These are phyloP conservation scores for Achaetomiella virescens DNA, from an alignment of 495 filamentous ascomycete species.

Conservation along the genomic window DNA sequence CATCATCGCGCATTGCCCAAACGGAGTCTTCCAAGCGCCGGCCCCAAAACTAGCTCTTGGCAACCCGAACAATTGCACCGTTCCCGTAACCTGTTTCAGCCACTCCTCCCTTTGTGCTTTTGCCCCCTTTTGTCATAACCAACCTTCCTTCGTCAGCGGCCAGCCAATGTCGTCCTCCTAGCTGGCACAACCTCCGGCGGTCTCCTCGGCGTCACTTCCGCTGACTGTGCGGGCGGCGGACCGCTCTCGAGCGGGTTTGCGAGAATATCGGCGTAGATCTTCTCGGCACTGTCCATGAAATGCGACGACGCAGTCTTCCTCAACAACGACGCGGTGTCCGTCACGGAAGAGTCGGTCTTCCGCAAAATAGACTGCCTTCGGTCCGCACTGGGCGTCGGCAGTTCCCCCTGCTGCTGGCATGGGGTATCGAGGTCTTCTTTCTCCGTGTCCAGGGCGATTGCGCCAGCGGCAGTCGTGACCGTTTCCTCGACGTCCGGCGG, in stretches of 20 bases:
- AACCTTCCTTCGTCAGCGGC: constrained; percentile 4
- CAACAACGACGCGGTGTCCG: not conserved
- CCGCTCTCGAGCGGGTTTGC: constrained; percentile 6
- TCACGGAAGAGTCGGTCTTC: not conserved
- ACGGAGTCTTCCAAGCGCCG: no score
- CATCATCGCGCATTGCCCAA: no score
- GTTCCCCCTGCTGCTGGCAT: not conserved
- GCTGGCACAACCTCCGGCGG: no score
- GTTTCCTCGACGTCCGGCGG: not conserved
- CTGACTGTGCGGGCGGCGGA: not conserved
- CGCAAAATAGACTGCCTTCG: not conserved
- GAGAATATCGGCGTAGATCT: constrained; percentile 10
- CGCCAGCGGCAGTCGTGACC: not conserved
- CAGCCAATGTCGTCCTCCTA: constrained; percentile 12
- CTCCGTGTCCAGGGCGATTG: not conserved
- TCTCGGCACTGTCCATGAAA: constrained; percentile 5
- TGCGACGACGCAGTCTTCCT: constrained; percentile 9
- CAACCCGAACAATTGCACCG: no score
- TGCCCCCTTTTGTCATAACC: not conserved
- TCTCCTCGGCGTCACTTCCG: not conserved
- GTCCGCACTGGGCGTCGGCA: not conserved
- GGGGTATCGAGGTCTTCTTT: not conserved
- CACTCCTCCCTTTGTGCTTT: not conserved
- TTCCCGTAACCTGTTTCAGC: not conserved
- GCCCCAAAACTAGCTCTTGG: no score